A percentile compares a stretch with the other conserved stretches of the same genome.
These are phyloP conservation scores for Claviceps purpurea DNA, from an alignment of 2,329 filamentous ascomycete genomes.

Conservation along the genomic window DNA sequence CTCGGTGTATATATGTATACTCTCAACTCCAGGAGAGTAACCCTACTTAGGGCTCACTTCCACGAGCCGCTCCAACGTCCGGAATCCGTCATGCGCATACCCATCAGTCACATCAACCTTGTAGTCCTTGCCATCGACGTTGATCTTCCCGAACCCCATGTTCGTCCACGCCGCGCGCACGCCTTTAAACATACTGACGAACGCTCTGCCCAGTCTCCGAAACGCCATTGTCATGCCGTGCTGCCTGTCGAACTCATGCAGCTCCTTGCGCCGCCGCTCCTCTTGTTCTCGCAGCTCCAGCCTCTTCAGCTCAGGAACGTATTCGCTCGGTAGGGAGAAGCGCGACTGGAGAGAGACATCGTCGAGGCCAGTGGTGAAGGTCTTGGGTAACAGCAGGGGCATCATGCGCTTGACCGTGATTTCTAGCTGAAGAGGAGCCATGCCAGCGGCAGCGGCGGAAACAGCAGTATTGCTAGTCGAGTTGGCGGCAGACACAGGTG, in stretches of 20 bases:
- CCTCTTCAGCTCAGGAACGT: conserved; percentile 22
- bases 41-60: conserved; percentile 1
- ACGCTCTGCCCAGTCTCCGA: conserved; percentile 30
- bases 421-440: conserved; percentile 32
- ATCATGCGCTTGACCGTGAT: conserved; percentile 36
- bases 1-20: no score
- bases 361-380: conserved; percentile 23
- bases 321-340: conserved; percentile 24
- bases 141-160: conserved; percentile 41
- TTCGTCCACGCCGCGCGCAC: conserved; percentile 39
- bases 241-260: conserved; percentile 37
- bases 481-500: conserved; percentile 20
- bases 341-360: conserved; percentile 23
- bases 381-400: conserved; percentile 32
- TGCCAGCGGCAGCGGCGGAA: conserved; percentile 4
- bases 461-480: conserved; percentile 6
- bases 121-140: conserved; percentile 32
- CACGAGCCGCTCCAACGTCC: conserved; percentile 43
- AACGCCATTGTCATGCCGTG: conserved; percentile 46
- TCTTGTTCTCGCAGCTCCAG: conserved; percentile 20
- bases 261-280: conserved; percentile 23
- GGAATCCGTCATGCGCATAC: conserved; percentile 46
- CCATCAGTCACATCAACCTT: conserved; percentile 45
- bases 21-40: not conserved
- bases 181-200: conserved; percentile 28